These are phyloP conservation scores for Sporothrix sp. DNA, from an alignment of 2,329 filamentous ascomycete species.

Conservation along the genomic window DNA sequence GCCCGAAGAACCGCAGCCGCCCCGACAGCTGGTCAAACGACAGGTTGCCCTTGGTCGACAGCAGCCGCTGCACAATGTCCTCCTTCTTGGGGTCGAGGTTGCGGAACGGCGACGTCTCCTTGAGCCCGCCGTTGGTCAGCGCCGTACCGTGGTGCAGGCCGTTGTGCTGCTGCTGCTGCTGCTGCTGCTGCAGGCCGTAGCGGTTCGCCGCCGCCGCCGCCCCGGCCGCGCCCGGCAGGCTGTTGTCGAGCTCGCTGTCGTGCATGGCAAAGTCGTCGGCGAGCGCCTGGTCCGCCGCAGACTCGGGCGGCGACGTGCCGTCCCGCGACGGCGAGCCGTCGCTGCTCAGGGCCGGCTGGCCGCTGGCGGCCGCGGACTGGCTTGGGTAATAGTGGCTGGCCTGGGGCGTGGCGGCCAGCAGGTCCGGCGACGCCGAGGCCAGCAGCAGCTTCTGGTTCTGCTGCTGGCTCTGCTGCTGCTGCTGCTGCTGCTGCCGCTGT, in stretches of 20 bases:
- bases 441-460: constrained; percentile 16
- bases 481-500: not conserved
- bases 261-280: constrained; percentile 10
- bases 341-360: constrained; percentile 6
- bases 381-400: not conserved
- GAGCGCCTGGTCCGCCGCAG: not conserved
- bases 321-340: constrained; percentile 10
- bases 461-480: not conserved
- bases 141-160: not conserved
- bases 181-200: constrained; percentile 2
- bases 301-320: constrained; percentile 12
- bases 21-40: constrained; percentile 42
- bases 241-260: constrained; percentile 2
- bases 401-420: constrained; percentile 3
- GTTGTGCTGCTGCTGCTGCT: constrained; percentile 3
- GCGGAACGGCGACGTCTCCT: constrained; percentile 27
- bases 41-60: constrained; percentile 40
- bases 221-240: not conserved
- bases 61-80: constrained; percentile 37
- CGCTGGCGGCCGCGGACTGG: not conserved
- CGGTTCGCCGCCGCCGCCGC: not conserved
- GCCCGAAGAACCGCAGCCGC: constrained; percentile 42
- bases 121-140: constrained; percentile 10
- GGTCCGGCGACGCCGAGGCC: not conserved
- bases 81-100: constrained; percentile 34